These are phyloP conservation scores for Lipomyces spencermartinsiae DNA, from an alignment of 805 yeast genomes.

Conservation along the genomic window DNA sequence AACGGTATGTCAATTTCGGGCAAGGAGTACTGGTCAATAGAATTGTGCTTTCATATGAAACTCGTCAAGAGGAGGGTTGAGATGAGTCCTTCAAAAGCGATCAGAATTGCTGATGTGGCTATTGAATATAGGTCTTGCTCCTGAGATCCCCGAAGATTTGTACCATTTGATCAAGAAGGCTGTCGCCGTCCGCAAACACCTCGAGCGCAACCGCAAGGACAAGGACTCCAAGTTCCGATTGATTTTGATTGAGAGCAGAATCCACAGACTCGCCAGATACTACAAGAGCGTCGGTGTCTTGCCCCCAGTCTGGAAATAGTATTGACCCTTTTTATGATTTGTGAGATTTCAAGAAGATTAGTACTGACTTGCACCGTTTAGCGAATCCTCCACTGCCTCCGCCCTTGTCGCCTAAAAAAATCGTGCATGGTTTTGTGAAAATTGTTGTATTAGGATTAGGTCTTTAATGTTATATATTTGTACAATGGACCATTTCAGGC, in stretches of 20 bases:
- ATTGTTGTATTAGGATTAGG: slow-evolving; percentile 6
- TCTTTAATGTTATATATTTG: slow-evolving; percentile 5
- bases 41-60: background rate
- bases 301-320: slow-evolving; percentile 99
- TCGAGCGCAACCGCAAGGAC: slow-evolving; percentile 99
- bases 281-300: slow-evolving; percentile 99
- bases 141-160: slow-evolving; percentile 99
- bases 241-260: slow-evolving; percentile 99
- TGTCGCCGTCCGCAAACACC: slow-evolving; percentile 99
- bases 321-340: background rate
- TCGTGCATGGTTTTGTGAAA: slow-evolving; percentile 2
- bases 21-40: background rate
- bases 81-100: background rate
- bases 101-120: background rate
- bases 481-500: background rate
- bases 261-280: slow-evolving; percentile 99
- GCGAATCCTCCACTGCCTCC: slow-evolving; percentile 99
- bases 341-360: slow-evolving; percentile 1
- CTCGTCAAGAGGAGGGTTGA: background rate
- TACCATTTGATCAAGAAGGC: slow-evolving; percentile 99
- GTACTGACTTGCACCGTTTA: slow-evolving; percentile 13
- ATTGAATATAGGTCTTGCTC: slow-evolving; percentile 68
- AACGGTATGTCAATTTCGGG: slow-evolving; percentile 67
- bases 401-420: slow-evolving; percentile 91
- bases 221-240: slow-evolving; percentile 99